Percentiles rank a stretch among this genome's conserved stretches.
These are phyloP conservation scores for Nakazawaea sp. DNA, from an alignment of 805 yeast species.

Conservation along the genomic window DNA sequence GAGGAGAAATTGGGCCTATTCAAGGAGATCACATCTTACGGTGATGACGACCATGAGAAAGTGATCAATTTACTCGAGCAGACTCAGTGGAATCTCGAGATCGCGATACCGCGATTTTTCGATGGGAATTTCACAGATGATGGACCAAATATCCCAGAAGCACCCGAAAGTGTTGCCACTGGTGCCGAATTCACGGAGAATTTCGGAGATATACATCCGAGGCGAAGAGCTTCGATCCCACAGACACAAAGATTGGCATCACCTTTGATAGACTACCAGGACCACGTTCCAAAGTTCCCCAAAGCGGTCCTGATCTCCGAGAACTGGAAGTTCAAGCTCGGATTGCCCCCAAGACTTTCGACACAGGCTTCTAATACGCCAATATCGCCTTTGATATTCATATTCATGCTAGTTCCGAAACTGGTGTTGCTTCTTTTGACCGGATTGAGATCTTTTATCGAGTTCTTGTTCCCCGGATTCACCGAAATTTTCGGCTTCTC, in stretches of 20 bases:
- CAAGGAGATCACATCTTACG: constrained; percentile 42
- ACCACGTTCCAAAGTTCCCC: constrained; percentile 25
- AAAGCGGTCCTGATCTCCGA: constrained; percentile 27
- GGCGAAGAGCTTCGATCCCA: constrained; percentile 7
- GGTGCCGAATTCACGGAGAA: constrained; percentile 1
- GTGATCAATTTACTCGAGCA: constrained; percentile 39
- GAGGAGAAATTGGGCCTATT: constrained; percentile 39
- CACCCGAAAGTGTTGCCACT: background rate
- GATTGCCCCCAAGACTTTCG: constrained; percentile 12
- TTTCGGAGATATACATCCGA: constrained; percentile 4
- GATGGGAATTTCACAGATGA: constrained; percentile 41
- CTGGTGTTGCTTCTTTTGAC: constrained; percentile 34
- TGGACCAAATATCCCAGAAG: background rate
- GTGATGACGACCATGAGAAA: constrained; percentile 38
- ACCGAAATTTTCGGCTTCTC: constrained; percentile 21
- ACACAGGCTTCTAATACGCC: background rate
- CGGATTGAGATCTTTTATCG: constrained; percentile 28
- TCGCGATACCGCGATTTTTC: constrained; percentile 53
- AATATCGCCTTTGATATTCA: constrained; percentile 34
- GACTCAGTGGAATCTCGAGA: constrained; percentile 56
- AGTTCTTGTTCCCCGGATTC: constrained; percentile 27
- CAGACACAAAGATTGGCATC: constrained; percentile 13
- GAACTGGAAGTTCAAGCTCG: constrained; percentile 28
- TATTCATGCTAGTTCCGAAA: constrained; percentile 51
- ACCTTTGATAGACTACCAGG: constrained; percentile 16